phyloP scores from a whole-genome alignment of 352 stramenopile species.

The Globisporangium recalcitrans region DNA sequence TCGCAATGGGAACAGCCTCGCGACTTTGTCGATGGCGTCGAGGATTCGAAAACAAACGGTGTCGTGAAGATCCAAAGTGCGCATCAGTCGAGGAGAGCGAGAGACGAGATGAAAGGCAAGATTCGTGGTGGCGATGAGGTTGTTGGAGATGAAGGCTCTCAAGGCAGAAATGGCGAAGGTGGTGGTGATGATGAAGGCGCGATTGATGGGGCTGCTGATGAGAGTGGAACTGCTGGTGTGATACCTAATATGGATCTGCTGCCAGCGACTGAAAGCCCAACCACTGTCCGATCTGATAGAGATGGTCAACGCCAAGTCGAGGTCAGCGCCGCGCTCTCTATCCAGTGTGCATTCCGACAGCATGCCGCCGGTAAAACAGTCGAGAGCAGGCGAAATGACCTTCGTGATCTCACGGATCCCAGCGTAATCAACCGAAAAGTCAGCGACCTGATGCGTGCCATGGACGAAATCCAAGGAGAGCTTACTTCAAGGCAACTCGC shows the following conservation, averaged over 20 bases:
- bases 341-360: conserved; percentile 54
- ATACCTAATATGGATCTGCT: background rate
- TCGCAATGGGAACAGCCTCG: conserved; percentile 40
- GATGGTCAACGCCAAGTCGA: background rate
- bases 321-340: conserved; percentile 21
- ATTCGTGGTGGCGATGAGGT: background rate
- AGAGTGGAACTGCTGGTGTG: background rate
- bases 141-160: background rate
- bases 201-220: background rate
- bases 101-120: conserved; percentile 26
- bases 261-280: background rate
- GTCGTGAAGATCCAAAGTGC: conserved; percentile 54
- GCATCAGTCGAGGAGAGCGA: conserved; percentile 36
- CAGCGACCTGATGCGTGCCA: conserved; percentile 27
- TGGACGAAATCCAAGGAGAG: conserved; percentile 41
- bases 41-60: conserved; percentile 29
- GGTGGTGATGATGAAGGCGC: background rate
- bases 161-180: background rate
- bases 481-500: conserved; percentile 28
- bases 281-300: background rate
- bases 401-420: conserved; percentile 27
- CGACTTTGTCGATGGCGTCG: conserved; percentile 27
- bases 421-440: conserved; percentile 34
- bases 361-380: conserved; percentile 25
- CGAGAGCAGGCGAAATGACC: conserved; percentile 22